These are phyloP conservation scores for Tulasnella sp. DNA, from an alignment of 768 basidiomycete species.

Conservation along the genomic window DNA sequence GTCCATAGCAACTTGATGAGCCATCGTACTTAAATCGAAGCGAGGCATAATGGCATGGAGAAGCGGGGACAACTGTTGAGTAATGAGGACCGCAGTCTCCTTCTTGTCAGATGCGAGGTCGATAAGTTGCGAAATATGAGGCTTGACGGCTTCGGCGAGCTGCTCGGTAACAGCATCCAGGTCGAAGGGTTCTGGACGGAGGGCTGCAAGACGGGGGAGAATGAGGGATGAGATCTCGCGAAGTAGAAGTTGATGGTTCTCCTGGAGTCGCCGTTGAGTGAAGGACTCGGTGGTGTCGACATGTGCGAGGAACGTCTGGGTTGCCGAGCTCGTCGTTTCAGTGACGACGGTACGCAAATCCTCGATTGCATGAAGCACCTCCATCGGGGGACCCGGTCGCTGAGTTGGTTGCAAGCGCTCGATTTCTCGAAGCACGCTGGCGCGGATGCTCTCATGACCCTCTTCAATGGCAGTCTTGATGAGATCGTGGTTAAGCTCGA, in stretches of 20 bases:
- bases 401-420: constrained; percentile 40
- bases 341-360: constrained; percentile 56
- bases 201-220: constrained; percentile 56
- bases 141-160: constrained; percentile 81
- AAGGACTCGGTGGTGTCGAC: constrained; percentile 50
- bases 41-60: constrained; percentile 47
- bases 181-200: constrained; percentile 66
- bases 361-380: constrained; percentile 47
- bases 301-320: constrained; percentile 55
- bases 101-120: constrained; percentile 85
- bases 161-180: constrained; percentile 71
- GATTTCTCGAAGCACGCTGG: constrained; percentile 55
- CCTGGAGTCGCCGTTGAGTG: constrained; percentile 42
- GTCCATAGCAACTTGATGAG: constrained; percentile 60
- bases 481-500: constrained; percentile 74
- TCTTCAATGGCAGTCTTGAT: constrained; percentile 67
- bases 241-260: constrained; percentile 58
- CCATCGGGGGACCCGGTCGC: constrained; percentile 25
- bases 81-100: constrained; percentile 78
- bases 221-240: constrained; percentile 58
- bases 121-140: constrained; percentile 82
- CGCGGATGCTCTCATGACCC: constrained; percentile 58
- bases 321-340: constrained; percentile 57
- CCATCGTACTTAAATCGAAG: constrained; percentile 55
- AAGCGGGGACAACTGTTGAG: constrained; percentile 65